These are phyloP conservation scores for Mycena kentingensis DNA, from an alignment of 768 basidiomycete species.

Conservation along the genomic window DNA sequence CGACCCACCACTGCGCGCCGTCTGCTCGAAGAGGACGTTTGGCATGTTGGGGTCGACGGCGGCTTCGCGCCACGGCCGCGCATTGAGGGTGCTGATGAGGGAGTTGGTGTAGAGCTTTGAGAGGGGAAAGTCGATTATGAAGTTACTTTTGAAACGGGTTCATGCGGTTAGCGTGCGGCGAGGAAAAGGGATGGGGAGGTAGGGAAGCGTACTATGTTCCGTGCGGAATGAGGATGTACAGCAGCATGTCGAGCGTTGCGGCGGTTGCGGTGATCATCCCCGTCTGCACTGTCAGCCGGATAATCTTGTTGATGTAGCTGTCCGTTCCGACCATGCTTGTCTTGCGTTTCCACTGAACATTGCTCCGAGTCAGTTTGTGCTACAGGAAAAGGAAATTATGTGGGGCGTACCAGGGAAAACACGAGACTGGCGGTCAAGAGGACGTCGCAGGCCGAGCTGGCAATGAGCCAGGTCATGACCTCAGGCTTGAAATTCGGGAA, in stretches of 20 bases:
- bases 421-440: conserved; percentile 14
- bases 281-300: conserved; percentile 19
- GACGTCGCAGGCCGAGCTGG: conserved; percentile 14
- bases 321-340: conserved; percentile 12
- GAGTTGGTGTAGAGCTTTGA: conserved; percentile 19
- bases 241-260: conserved; percentile 9
- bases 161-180: neutral
- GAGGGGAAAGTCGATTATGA: conserved; percentile 17
- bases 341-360: conserved; percentile 12
- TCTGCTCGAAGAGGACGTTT: conserved; percentile 11
- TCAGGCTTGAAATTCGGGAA: conserved; percentile 8
- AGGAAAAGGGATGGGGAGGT: neutral
- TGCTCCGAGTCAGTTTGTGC: no score
- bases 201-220: neutral
- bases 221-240: neutral
- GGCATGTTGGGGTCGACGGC: neutral
- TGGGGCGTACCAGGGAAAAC: conserved; percentile 4
- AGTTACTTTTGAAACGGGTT: conserved; percentile 10
- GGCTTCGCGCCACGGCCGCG: conserved; percentile 13
- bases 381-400: neutral
- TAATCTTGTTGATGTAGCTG: conserved; percentile 18
- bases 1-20: neutral
- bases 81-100: conserved; percentile 22
- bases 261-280: conserved; percentile 17
- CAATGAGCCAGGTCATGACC: conserved; percentile 17